Evolutionary conservation across 2,329 filamentous ascomycete species (phyloP).

Genomic region (Cyphellophora europaea): DNA sequence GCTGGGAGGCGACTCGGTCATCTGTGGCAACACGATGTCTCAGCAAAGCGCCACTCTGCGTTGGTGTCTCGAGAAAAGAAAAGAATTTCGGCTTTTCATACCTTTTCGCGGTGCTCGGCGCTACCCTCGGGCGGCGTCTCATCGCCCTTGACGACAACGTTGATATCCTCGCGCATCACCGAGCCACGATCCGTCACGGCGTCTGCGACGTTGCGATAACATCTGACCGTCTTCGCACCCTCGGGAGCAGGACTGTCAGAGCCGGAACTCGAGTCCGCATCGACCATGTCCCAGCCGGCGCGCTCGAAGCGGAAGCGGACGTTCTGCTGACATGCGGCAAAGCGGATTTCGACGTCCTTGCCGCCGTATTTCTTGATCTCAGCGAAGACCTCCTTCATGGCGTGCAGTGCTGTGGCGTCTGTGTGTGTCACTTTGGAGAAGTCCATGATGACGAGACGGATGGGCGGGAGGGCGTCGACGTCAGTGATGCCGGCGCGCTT

Average conservation of each 20-base stretch:
- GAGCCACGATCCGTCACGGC: not conserved
- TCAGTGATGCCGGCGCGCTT: slow-evolving; percentile 24
- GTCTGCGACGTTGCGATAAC: slow-evolving; percentile 1
- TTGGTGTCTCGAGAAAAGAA: no score
- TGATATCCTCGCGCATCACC: not conserved
- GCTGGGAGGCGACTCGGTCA: no score
- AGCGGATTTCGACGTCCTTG: slow-evolving; percentile 33
- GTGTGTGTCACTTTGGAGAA: slow-evolving; percentile 42
- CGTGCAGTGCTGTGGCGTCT: slow-evolving; percentile 43
- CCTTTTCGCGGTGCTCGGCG: slow-evolving; percentile 2
- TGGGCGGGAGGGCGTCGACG: slow-evolving; percentile 25
- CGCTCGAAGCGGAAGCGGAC: slow-evolving; percentile 24
- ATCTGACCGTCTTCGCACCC: not conserved
- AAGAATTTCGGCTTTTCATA: no score
- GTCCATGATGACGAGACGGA: slow-evolving; percentile 44
- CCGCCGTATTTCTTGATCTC: slow-evolving; percentile 44
- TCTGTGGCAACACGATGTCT: no score
- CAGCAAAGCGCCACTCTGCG: no score
- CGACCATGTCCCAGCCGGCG: slow-evolving; percentile 18
- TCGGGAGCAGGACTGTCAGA: not conserved
- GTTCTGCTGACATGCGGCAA: slow-evolving; percentile 38
- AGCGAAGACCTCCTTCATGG: slow-evolving; percentile 39
- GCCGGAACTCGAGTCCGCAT: not conserved
- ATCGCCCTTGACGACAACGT: slow-evolving; percentile 1
- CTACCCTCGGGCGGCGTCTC: not conserved